Conservation (phyloP, 345 rosid genomes). For the Eucalyptus polyanthemos region DNA sequence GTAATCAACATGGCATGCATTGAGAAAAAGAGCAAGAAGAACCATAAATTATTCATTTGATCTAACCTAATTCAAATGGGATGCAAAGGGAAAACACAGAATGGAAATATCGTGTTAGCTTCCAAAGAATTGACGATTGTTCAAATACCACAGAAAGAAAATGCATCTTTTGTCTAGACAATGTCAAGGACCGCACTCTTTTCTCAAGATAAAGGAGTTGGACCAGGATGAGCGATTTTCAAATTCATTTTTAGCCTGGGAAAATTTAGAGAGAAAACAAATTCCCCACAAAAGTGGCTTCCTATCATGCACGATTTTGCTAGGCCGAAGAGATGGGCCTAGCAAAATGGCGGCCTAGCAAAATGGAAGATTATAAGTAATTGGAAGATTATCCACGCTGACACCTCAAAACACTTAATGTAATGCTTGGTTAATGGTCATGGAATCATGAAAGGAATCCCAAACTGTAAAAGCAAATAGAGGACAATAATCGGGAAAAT, state of each 20-base stretch:
- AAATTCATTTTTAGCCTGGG: background rate
- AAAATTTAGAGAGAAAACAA: background rate
- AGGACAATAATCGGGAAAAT: too few relatives aligned
- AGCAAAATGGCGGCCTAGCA: background rate
- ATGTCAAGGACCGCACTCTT: slow-evolving; percentile 11
- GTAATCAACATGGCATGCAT: too few relatives aligned
- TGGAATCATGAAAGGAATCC: background rate
- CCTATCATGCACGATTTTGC: background rate
- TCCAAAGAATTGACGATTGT: too few relatives aligned
- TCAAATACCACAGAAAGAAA: too few relatives aligned
- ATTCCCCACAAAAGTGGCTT: background rate
- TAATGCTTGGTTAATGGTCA: background rate
- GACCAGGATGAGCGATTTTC: background rate
- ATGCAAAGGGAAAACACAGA: too few relatives aligned
- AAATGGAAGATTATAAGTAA: background rate
- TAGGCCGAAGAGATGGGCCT: background rate
- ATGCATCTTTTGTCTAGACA: background rate
- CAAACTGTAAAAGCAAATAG: too few relatives aligned
- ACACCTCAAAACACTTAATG: background rate
- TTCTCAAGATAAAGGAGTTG: background rate
- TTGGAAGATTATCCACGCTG: background rate
- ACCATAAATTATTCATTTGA: too few relatives aligned
- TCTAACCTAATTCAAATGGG: too few relatives aligned
- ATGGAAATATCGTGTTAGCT: too few relatives aligned
- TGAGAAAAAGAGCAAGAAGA: too few relatives aligned